Evolutionary conservation across 2,329 filamentous ascomycete species (phyloP).

Genomic region (Beauveria bassiana): DNA sequence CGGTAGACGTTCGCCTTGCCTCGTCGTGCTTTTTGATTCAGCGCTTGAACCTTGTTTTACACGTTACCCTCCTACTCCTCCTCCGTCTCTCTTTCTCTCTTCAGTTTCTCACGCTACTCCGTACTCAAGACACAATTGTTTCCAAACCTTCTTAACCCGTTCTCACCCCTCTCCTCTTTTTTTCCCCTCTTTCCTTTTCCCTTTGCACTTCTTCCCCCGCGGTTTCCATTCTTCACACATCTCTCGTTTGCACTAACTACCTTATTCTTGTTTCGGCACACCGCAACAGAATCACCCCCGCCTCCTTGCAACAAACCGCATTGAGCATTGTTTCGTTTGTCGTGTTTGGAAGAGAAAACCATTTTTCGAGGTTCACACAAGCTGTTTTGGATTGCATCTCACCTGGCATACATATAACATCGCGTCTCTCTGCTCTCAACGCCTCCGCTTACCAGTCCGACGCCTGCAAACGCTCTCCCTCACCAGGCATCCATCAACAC

Average conservation of each 20-base stretch:
- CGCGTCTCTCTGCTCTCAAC: not conserved
- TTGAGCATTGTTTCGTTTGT: not conserved
- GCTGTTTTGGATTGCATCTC: too few relatives aligned
- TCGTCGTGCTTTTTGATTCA: slow-evolving; percentile 5
- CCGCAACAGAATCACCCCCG: not conserved
- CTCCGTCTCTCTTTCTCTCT: not conserved
- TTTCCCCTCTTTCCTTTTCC: not conserved
- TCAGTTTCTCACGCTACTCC: not conserved
- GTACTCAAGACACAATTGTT: not conserved
- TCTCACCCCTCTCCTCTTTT: not conserved
- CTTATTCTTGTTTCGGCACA: not conserved
- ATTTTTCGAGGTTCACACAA: not conserved
- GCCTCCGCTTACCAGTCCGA: not conserved
- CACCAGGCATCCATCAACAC: not conserved
- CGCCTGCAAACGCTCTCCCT: too few relatives aligned
- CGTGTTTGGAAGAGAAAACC: not conserved
- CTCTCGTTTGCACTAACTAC: too few relatives aligned
- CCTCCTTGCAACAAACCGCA: not conserved
- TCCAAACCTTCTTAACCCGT: slow-evolving; percentile 3
- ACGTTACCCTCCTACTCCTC: not conserved
- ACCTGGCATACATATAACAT: too few relatives aligned
- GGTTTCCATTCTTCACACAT: too few relatives aligned
- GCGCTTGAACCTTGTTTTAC: slow-evolving; percentile 11
- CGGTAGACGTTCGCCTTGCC: slow-evolving; percentile 4
- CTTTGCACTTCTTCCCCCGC: not conserved